These are phyloP conservation scores for Solanum commersonii DNA, from an alignment of 257 asterid genomes.

Conservation along the genomic window DNA sequence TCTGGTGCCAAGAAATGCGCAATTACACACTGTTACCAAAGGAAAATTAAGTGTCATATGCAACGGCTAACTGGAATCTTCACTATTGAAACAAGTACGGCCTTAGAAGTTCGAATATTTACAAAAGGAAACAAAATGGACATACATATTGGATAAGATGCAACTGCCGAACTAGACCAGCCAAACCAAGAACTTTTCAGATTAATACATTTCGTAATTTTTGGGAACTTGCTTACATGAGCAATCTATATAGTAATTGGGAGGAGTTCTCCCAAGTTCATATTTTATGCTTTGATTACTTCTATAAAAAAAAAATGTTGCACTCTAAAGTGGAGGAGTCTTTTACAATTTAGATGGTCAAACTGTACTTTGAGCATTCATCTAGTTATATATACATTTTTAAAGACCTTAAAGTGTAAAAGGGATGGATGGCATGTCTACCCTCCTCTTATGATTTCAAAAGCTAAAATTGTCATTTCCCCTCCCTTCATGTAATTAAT, in stretches of 20 bases:
- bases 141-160: neutral
- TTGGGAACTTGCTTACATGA: neutral
- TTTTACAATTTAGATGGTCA: neutral
- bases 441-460: neutral
- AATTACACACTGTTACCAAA: neutral
- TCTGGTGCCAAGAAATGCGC: neutral
- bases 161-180: neutral
- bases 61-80: neutral
- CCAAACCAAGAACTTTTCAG: neutral
- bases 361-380: neutral
- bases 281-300: neutral
- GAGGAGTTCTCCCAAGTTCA: neutral
- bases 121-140: neutral
- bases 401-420: neutral
- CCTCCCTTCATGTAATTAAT: neutral
- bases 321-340: neutral
- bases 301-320: neutral
- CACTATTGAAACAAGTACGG: neutral
- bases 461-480: neutral
- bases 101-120: neutral
- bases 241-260: neutral
- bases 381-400: neutral
- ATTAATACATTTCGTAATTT: neutral
- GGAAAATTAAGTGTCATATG: neutral
- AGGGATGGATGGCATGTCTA: neutral